Evolutionary conservation across 805 yeast genomes (phyloP).

Genomic region (Yamadazyma sp.): DNA sequence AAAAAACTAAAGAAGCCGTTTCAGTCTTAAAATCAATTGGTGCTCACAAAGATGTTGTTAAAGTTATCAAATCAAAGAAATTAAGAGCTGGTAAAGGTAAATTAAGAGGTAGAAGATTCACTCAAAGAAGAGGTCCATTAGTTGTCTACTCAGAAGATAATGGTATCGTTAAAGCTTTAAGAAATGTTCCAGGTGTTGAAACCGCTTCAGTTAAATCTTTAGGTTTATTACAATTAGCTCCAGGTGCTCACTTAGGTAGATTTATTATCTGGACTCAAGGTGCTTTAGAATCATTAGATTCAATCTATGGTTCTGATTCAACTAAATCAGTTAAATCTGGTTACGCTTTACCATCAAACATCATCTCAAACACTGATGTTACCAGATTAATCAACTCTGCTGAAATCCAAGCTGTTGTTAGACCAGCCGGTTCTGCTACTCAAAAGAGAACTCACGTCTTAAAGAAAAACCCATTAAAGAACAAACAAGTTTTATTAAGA

Average conservation of each 20-base stretch:
- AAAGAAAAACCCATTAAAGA: conserved; percentile 96
- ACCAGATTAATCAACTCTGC: conserved; percentile 98
- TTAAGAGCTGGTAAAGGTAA: conserved; percentile 99
- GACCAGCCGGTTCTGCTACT: conserved; percentile 92
- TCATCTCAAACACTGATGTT: conserved; percentile 92
- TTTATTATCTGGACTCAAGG: conserved; percentile 99
- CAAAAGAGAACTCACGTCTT: conserved; percentile 93
- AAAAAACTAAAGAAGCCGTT: conserved; percentile 98
- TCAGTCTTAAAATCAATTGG: conserved; percentile 98
- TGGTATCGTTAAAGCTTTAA: conserved; percentile 97
- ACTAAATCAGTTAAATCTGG: conserved; percentile 80
- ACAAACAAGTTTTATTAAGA: conserved; percentile 97
- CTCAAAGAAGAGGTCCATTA: conserved; percentile 99
- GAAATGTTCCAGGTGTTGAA: conserved; percentile 99
- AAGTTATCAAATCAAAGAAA: conserved; percentile 98
- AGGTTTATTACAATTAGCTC: conserved; percentile 97
- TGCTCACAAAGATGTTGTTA: conserved; percentile 97
- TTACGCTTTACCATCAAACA: conserved; percentile 91
- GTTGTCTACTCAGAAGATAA: conserved; percentile 98
- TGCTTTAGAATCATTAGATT: conserved; percentile 95
- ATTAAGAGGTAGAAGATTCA: conserved; percentile 98
- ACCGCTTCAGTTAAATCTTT: conserved; percentile 87
- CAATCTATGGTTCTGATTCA: conserved; percentile 93
- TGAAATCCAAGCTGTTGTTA: conserved; percentile 96
- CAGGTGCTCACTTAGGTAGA: conserved; percentile 99